phyloP scores from a whole-genome alignment of 441 rosid genomes.

The Brassica hybrid region DNA sequence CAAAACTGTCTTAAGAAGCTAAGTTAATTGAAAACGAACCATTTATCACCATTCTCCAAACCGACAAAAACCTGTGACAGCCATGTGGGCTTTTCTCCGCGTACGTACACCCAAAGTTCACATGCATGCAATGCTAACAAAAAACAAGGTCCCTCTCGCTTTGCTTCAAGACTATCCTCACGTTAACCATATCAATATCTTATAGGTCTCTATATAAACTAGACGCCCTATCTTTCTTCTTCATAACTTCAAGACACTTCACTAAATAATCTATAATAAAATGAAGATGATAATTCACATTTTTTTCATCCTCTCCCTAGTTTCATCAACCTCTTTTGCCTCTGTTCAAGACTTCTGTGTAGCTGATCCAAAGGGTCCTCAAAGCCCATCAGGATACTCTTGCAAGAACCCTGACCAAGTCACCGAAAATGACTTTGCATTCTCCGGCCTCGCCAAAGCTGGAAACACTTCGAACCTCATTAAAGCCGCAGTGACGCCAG shows the following conservation, averaged over 20 bases:
- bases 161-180: conserved; percentile 42
- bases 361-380: conserved; percentile 55
- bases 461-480: conserved; percentile 73
- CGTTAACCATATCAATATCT: conserved; percentile 42
- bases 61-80: conserved; percentile 26
- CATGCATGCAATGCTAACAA: conserved; percentile 43
- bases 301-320: conserved; percentile 49
- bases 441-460: conserved; percentile 55
- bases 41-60: conserved; percentile 19
- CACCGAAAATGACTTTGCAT: conserved; percentile 62
- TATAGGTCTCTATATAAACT: conserved; percentile 31
- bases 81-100: conserved; percentile 38
- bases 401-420: conserved; percentile 63
- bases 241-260: conserved; percentile 27
- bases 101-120: conserved; percentile 44
- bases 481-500: too few species aligned
- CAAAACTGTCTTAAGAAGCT: not conserved
- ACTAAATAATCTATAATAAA: not conserved
- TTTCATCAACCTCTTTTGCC: conserved; percentile 58
- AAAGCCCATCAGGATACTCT: conserved; percentile 68
- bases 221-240: conserved; percentile 4
- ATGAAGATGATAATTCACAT: too few species aligned
- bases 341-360: conserved; percentile 76
- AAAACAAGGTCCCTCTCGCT: not conserved
- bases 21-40: conserved; percentile 7